These are phyloP conservation scores for Coemansia interrupta DNA, from an alignment of 192 early-diverging fungal species.

Conservation along the genomic window DNA sequence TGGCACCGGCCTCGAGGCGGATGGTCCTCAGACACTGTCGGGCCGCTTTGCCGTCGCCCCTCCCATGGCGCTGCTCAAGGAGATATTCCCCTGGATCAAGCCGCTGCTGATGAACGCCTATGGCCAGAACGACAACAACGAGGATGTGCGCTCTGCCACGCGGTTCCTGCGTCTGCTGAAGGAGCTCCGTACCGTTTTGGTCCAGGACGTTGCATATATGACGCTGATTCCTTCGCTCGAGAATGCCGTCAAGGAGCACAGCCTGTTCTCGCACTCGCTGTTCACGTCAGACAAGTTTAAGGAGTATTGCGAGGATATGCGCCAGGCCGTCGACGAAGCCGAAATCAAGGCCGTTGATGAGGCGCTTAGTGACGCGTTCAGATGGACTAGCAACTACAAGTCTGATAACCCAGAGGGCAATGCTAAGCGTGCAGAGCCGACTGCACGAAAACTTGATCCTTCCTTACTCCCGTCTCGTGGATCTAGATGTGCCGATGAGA, in stretches of 20 bases:
- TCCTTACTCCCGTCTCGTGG: not conserved
- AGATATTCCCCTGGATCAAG: slow-evolving; percentile 46
- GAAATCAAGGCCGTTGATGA: slow-evolving; percentile 19
- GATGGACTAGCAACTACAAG: slow-evolving; percentile 23
- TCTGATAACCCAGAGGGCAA: slow-evolving; percentile 13
- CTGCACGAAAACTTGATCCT: slow-evolving; percentile 14
- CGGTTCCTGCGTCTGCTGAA: slow-evolving; percentile 35
- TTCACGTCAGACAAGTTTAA: slow-evolving; percentile 29
- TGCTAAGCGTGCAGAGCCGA: slow-evolving; percentile 22
- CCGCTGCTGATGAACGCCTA: slow-evolving; percentile 29
- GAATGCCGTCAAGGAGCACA: slow-evolving; percentile 6
- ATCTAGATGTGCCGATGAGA: not conserved
- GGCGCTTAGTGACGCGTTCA: slow-evolving; percentile 12
- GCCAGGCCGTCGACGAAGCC: slow-evolving; percentile 13
- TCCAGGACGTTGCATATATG: slow-evolving; percentile 45
- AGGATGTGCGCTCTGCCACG: slow-evolving; percentile 28
- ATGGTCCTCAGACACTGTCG: slow-evolving; percentile 10
- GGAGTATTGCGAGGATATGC: slow-evolving; percentile 28
- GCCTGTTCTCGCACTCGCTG: slow-evolving; percentile 26
- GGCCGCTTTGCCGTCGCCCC: slow-evolving; percentile 31
- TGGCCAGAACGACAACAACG: slow-evolving; percentile 34
- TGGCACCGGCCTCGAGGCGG: slow-evolving; percentile 13
- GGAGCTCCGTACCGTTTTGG: slow-evolving; percentile 42
- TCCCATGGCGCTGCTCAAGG: slow-evolving; percentile 30
- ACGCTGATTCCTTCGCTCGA: slow-evolving; percentile 36